Base-by-base conservation (phyloP, 345 rosid genomes). In the Adansonia digitata region DNA sequence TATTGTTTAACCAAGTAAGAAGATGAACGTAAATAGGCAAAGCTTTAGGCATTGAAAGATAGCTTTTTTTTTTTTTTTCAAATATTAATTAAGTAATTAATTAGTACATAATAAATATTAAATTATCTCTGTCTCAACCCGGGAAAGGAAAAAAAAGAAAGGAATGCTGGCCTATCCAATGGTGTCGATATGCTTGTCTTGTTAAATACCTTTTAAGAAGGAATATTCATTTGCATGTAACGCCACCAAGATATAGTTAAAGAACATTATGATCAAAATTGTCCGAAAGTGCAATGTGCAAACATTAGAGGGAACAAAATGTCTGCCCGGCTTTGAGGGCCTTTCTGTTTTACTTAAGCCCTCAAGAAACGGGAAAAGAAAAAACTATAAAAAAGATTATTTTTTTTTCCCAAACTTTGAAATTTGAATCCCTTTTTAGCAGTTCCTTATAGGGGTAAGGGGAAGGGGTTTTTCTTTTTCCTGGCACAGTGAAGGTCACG, bases 271-370 rank as follows among this genome's bases (percentile, higher is more conserved):
- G 69, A 60, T 73, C 31, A 46, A 55, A 42, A 56, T 37, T 73
- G 76, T 60, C 76, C 60, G 55, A 43, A 73, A 73, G 7, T 73
- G 76, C 57, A 73, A 73, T 29, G 31, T 60, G 43, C 76, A 74
- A 74, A 74, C 76, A 74, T 60, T 27, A 60, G 69, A 73, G 57
- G 69, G 76, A 74, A 74, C 76, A 74, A 74, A 74, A 74, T 72
- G 75, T 72, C 65, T 72, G 67, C 39, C 66, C 53, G 9, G 61
- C 61, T 55, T 72, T 55, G 34, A 26, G 31, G 37, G 13, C 8
- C 60, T 70, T 51, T 51, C 57, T 69, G 26, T 69, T 46, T 56
- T 69, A 26, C 17, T 29, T 45, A 29, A 69, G 46, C n/a, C 51
- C 56, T 68, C 24, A 48, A 68, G 6, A 26, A 45, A 12, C 5